phyloP scores from a whole-genome alignment of 2,329 filamentous ascomycete species.

The Trichoderma citrinoviride region DNA sequence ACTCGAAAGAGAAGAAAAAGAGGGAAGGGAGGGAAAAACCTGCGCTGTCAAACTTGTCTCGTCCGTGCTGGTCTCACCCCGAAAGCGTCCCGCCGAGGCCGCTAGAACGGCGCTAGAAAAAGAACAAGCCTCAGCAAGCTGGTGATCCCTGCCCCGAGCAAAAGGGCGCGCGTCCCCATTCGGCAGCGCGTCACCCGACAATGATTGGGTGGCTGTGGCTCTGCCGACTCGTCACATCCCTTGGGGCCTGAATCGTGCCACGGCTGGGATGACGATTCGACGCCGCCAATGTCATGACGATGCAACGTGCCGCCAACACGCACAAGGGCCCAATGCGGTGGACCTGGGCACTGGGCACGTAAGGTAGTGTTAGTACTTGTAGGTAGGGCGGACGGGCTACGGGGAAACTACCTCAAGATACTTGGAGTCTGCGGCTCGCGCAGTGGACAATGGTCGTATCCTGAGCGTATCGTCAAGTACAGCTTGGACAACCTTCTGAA shows the following conservation, averaged over 20 bases:
- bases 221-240: constrained; percentile 15
- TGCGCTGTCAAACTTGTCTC: background rate
- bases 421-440: no score
- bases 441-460: no score
- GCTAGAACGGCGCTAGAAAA: constrained; percentile 26
- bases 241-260: constrained; percentile 13
- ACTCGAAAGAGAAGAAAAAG: background rate
- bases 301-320: constrained; percentile 10
- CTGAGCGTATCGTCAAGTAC: background rate
- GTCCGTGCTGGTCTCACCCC: background rate
- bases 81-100: background rate
- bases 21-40: no score
- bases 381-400: no score
- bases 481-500: background rate
- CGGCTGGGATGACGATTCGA: constrained; percentile 15
- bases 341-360: background rate
- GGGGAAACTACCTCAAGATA: no score
- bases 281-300: constrained; percentile 9
- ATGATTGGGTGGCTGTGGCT: constrained; percentile 23
- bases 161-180: background rate
- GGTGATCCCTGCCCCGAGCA: constrained; percentile 5
- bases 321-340: background rate
- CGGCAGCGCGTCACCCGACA: constrained; percentile 10
- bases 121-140: constrained; percentile 18
- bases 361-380: no score